Conservation (phyloP, 2,329 filamentous ascomycete species). For the Apiospora arundinis region DNA sequence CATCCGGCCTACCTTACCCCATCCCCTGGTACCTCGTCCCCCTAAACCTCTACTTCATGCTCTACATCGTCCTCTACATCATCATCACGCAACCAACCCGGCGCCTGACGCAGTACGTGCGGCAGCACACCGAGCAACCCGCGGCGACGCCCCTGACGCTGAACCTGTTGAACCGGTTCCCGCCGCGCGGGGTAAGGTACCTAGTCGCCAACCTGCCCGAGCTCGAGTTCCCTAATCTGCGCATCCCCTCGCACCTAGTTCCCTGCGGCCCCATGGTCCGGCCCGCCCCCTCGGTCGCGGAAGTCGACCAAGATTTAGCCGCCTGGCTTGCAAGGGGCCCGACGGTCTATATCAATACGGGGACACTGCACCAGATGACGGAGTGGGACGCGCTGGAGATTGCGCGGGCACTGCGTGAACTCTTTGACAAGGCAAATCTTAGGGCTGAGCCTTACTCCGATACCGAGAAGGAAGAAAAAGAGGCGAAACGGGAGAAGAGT, state of each 20-base stretch:
- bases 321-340: slow-evolving; percentile 48
- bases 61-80: slow-evolving; percentile 32
- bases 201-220: slow-evolving; percentile 37
- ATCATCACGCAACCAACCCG: slow-evolving; percentile 29
- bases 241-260: slow-evolving; percentile 43
- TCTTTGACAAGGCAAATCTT: slow-evolving; percentile 34
- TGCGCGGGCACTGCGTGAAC: slow-evolving; percentile 38
- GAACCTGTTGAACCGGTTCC: slow-evolving; percentile 25
- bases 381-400: slow-evolving; percentile 43
- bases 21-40: slow-evolving; percentile 23
- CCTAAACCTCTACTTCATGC: slow-evolving; percentile 33
- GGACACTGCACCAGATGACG: slow-evolving; percentile 44
- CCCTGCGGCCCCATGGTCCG: slow-evolving; percentile 55
- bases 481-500: not conserved
- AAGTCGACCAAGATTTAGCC: slow-evolving; percentile 49
- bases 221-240: not conserved
- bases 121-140: slow-evolving; percentile 5
- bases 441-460: slow-evolving; percentile 31
- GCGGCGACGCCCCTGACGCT: slow-evolving; percentile 21
- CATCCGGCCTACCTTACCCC: slow-evolving; percentile 19
- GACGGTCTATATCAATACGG: slow-evolving; percentile 56
- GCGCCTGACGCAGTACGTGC: slow-evolving; percentile 33
- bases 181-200: slow-evolving; percentile 25
- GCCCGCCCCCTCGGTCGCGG: slow-evolving; percentile 41
- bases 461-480: slow-evolving; percentile 17